Conservation (phyloP, 805 yeast genomes). For the Kuraishia hungarica region DNA sequence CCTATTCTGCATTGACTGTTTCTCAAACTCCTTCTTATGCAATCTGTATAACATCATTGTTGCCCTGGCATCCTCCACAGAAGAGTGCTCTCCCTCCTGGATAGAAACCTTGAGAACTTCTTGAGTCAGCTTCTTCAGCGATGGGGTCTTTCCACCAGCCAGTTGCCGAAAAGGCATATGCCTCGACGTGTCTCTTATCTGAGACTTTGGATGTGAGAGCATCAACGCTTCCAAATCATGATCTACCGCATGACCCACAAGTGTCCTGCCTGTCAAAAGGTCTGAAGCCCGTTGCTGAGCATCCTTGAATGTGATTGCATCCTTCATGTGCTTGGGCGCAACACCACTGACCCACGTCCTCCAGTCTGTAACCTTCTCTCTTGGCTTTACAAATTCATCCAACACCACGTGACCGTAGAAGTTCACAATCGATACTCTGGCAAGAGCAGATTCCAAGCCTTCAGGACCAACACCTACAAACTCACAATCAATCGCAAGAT, state of each 20-base stretch:
- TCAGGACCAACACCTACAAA: constrained; percentile 85
- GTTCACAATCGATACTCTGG: constrained; percentile 83
- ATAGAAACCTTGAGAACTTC: constrained; percentile 52
- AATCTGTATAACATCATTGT: constrained; percentile 74
- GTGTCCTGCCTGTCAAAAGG: constrained; percentile 42
- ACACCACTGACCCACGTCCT: constrained; percentile 91
- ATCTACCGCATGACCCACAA: constrained; percentile 82
- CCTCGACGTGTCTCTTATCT: constrained; percentile 68
- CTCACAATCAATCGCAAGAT: constrained; percentile 83
- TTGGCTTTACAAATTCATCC: constrained; percentile 72
- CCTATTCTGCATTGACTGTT: constrained; percentile 7
- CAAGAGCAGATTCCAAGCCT: constrained; percentile 64
- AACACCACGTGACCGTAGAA: constrained; percentile 64
- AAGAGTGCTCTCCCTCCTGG: constrained; percentile 72
- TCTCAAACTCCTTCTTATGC: constrained; percentile 56
- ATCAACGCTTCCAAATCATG: constrained; percentile 68
- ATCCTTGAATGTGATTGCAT: constrained; percentile 57
- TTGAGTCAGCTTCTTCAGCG: constrained; percentile 55
- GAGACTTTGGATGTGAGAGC: constrained; percentile 55
- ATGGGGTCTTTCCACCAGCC: constrained; percentile 63
- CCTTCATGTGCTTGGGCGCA: constrained; percentile 55
- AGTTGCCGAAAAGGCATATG: constrained; percentile 50
- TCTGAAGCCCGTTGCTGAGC: constrained; percentile 54
- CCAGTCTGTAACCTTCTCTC: constrained; percentile 77
- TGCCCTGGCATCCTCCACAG: constrained; percentile 86